Conservation (phyloP, 2,329 filamentous ascomycete species). For the Pyricularia sp. region DNA sequence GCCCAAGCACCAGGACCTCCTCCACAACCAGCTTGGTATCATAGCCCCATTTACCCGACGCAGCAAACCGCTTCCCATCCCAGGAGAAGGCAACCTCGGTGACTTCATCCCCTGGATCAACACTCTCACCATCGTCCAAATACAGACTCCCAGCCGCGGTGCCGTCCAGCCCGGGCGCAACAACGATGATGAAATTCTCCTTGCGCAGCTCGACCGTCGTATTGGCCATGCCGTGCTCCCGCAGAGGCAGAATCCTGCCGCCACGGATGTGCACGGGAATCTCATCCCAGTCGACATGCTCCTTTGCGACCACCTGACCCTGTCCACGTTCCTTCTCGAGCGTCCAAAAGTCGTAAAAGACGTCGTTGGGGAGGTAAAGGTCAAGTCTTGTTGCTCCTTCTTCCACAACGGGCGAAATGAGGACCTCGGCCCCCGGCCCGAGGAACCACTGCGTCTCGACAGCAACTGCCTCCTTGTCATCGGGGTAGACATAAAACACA, state of each 20-base stretch:
- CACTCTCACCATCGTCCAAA: conserved; percentile 61
- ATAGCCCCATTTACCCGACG: conserved; percentile 1
- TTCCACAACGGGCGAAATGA: conserved; percentile 35
- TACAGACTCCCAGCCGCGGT: conserved; percentile 51
- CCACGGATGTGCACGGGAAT: conserved; percentile 63
- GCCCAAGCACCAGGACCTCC: not conserved
- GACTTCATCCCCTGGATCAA: conserved; percentile 18
- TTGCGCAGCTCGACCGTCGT: conserved; percentile 51
- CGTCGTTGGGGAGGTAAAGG: conserved; percentile 35
- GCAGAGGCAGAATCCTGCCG: conserved; percentile 52
- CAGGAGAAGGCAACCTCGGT: not conserved
- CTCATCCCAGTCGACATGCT: conserved; percentile 40
- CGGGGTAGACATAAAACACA: conserved; percentile 57
- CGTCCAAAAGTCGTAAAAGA: conserved; percentile 35
- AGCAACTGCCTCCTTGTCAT: conserved; percentile 29
- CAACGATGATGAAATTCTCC: conserved; percentile 55
- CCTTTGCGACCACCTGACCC: conserved; percentile 26
- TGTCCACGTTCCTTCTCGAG: conserved; percentile 27
- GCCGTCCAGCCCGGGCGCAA: conserved; percentile 42
- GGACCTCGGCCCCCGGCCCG: conserved; percentile 24
- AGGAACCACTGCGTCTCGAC: conserved; percentile 39
- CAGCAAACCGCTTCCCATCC: not conserved
- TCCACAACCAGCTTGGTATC: not conserved
- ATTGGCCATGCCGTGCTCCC: conserved; percentile 43
- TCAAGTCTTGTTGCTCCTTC: conserved; percentile 29